Evolutionary conservation across 768 basidiomycete species (phyloP), one percentile per base, ranked within the genome.

Genomic region (Tricholomella constricta): DNA sequence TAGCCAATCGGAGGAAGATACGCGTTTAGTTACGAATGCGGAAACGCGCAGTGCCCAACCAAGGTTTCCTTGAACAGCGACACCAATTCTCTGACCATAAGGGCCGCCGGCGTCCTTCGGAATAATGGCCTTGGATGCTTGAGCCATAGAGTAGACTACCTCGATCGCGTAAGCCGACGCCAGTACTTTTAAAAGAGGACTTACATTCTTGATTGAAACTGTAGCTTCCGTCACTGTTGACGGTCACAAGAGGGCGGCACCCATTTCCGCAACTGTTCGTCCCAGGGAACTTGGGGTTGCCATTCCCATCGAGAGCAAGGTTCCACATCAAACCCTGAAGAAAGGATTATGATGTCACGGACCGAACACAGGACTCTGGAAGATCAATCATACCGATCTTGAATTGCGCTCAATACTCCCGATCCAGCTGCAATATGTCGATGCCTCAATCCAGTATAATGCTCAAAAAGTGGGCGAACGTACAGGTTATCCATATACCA

Each of bases 161-260:
- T 8, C 10, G 19, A 26, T 20, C 38, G n/a, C 23, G 27, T 51
- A 29, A 45, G 19, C 37, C 17, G 9, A 19, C 14, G 17, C n/a
- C 9, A 49, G 19, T 22, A 19, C n/a, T n/a, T 20, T 23, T 6
- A 26, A 4, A 8, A 7, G 41, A 32, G 7, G 14, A 70, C 79
- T 36, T 60, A 86, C 84, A 91, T 68, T 90, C 89, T 65, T 90
- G 85, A 65, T 91, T 90, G 20, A 84, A 71, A 22, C 71, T 78
- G 67, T 82, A 89, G 54, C 73, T 78, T 8, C 84, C 85, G 47
- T 81, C 80, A 59, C 69, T 81, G 60, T 87, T 86, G 44, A 90
- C 78, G 6, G 85, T 84, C 5, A 79, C 85, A 4, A 91, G 76
- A 2, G 81, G 79, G 12, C 88, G 78, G 62, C 88, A 91, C 14